A percentile compares a stretch with the other conserved stretches of the same genome.
Conservation (phyloP, 148 eudicot species). For the Vaccinium vitisidaea region DNA sequence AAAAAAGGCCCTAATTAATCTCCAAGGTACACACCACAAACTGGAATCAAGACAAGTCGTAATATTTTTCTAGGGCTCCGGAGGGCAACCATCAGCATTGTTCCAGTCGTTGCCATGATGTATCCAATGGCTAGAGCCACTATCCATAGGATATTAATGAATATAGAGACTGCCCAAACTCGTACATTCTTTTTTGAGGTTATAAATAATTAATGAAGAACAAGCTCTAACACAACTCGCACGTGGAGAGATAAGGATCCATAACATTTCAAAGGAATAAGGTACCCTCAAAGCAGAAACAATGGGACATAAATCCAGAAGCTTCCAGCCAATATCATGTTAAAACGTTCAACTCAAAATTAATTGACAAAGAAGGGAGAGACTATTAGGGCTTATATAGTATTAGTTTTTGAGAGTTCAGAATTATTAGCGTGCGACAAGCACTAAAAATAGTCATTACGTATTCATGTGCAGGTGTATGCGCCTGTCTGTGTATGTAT, state of each 20-base stretch:
- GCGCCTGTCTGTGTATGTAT: background rate
- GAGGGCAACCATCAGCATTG: background rate
- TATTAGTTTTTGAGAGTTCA: too few species aligned
- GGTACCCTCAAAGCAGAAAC: background rate
- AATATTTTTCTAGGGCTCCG: background rate
- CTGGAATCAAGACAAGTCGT: background rate
- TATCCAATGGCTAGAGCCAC: too few species aligned
- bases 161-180: background rate
- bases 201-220: too few species aligned
- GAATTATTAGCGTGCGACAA: background rate
- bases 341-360: background rate
- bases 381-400: background rate
- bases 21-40: background rate
- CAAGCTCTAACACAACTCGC: background rate
- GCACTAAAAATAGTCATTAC: background rate
- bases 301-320: background rate
- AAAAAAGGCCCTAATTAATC: background rate
- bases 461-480: background rate
- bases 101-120: background rate
- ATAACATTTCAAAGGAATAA: too few species aligned
- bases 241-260: background rate
- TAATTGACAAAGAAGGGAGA: background rate
- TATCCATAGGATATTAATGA: background rate
- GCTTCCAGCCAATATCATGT: background rate
- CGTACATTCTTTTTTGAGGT: too few species aligned